Conservation (phyloP, 805 yeast species). For the Kluyveromyces starmeri region DNA sequence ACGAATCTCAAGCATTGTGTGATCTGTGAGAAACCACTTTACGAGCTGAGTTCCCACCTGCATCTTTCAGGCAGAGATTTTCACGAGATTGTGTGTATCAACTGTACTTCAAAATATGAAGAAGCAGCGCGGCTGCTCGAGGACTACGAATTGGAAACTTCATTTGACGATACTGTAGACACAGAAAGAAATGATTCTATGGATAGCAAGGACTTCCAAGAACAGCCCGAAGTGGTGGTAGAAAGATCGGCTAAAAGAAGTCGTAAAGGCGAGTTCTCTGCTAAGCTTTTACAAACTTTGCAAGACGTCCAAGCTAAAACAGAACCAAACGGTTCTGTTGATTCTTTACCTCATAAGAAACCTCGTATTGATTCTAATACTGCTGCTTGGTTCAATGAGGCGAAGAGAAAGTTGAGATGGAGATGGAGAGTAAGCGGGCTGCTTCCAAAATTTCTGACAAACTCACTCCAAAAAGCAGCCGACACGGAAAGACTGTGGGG, state of each 20-base stretch:
- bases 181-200: constrained; percentile 4
- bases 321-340: neutral
- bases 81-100: constrained; percentile 54
- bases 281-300: constrained; percentile 25
- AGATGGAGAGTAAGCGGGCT: constrained; percentile 43
- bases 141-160: constrained; percentile 31
- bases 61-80: constrained; percentile 19
- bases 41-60: constrained; percentile 40
- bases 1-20: constrained; percentile 39
- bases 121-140: constrained; percentile 35
- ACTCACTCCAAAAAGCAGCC: neutral
- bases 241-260: constrained; percentile 6
- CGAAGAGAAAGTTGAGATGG: constrained; percentile 38
- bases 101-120: constrained; percentile 52
- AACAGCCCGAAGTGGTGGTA: constrained; percentile 7
- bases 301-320: constrained; percentile 22
- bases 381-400: constrained; percentile 29
- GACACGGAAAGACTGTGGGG: no score
- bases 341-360: constrained; percentile 2
- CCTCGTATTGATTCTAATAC: constrained; percentile 14
- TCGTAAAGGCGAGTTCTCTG: constrained; percentile 22
- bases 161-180: constrained; percentile 9
- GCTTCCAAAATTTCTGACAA: constrained; percentile 29
- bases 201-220: constrained; percentile 6
- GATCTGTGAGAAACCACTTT: constrained; percentile 62